phyloP scores from a whole-genome alignment of 345 rosid species.

The Brassica napus region DNA sequence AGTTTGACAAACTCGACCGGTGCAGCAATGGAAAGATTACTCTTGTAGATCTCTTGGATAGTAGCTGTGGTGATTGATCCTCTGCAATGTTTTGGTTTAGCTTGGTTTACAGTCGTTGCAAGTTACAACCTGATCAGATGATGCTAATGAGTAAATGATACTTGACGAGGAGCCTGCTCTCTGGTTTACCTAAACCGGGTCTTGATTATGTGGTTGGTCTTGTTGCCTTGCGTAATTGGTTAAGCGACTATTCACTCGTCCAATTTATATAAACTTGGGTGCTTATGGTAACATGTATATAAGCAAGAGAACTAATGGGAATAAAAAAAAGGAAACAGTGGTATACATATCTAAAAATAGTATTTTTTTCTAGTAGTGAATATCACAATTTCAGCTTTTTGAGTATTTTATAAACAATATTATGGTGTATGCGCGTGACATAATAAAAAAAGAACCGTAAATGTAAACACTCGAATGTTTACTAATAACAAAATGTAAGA shows the following conservation, averaged over 20 bases:
- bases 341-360: background rate
- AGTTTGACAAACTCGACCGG: constrained; percentile 72
- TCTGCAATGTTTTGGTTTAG: constrained; percentile 23
- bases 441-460: too few species aligned
- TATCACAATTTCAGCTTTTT: too few species aligned
- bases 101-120: constrained; percentile 20
- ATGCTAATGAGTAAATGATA: constrained; percentile 1
- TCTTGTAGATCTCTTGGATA: constrained; percentile 72
- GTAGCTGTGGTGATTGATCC: constrained; percentile 28
- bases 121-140: background rate
- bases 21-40: constrained; percentile 84
- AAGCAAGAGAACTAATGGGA: background rate
- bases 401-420: too few species aligned
- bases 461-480: too few species aligned
- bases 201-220: constrained; percentile 12
- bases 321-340: background rate
- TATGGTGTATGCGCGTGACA: too few species aligned
- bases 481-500: too few species aligned
- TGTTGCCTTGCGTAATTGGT: constrained; percentile 22
- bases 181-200: constrained; percentile 11
- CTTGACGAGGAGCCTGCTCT: background rate
- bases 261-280: background rate
- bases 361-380: background rate
- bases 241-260: constrained; percentile 18
- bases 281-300: background rate